These are phyloP conservation scores for Aspergillus nidulans DNA, from an alignment of 495 filamentous ascomycete species.

Conservation along the genomic window DNA sequence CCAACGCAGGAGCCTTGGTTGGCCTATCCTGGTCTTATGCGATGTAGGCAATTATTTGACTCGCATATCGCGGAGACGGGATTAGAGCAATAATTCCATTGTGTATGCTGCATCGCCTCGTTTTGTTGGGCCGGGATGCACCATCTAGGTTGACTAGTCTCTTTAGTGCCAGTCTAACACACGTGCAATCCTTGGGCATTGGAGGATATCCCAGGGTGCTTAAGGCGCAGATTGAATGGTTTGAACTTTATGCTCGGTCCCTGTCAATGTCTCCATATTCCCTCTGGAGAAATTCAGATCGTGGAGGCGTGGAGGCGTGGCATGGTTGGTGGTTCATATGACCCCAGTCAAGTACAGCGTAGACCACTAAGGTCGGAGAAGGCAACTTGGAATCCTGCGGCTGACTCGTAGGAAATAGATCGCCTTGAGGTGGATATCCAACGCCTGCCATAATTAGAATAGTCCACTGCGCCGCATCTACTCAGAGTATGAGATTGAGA, in stretches of 20 bases:
- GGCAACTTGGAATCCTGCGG: not conserved
- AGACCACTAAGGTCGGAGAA: not conserved
- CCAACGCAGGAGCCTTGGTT: not conserved
- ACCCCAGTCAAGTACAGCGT: not conserved
- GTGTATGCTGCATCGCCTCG: constrained; percentile 3
- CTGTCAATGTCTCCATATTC: not conserved
- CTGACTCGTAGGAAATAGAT: not conserved
- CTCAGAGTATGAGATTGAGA: not conserved
- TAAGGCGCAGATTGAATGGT: not conserved
- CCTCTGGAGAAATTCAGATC: not conserved
- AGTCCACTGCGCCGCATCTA: not conserved
- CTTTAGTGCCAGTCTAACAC: not conserved
- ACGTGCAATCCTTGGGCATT: not conserved
- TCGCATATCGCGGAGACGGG: constrained; percentile 5
- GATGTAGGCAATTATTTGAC: constrained; percentile 7
- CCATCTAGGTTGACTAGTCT: not conserved
- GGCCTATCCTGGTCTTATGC: not conserved
- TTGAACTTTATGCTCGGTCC: not conserved
- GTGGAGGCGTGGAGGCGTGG: not conserved
- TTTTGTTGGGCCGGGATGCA: constrained; percentile 8
- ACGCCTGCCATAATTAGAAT: not conserved
- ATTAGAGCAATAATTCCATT: constrained; percentile 1
- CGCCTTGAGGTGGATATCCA: not conserved
- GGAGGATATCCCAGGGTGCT: not conserved
- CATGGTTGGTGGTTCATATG: not conserved